These are phyloP conservation scores for Irpex sp. DNA, from an alignment of 1,284 basidiomycete genomes.

Conservation along the genomic window DNA sequence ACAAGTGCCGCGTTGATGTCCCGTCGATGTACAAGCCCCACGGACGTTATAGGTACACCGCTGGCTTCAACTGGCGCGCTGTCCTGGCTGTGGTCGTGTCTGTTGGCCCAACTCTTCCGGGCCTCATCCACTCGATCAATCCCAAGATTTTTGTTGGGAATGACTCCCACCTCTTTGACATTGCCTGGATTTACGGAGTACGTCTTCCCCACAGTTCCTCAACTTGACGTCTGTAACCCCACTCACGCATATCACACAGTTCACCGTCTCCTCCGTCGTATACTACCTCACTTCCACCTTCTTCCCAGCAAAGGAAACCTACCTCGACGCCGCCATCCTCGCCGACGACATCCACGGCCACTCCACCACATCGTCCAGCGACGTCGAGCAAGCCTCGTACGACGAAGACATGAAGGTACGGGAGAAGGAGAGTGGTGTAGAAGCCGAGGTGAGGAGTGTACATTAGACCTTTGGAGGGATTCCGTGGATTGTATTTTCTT, in stretches of 20 bases:
- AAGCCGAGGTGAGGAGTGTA: constrained; percentile 8
- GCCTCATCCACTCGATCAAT: constrained; percentile 63
- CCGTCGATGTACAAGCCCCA: constrained; percentile 66
- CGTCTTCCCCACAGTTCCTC: constrained; percentile 18
- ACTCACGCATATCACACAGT: constrained; percentile 21
- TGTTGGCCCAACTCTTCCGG: constrained; percentile 62
- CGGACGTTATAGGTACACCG: constrained; percentile 58
- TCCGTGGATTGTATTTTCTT: too few relatives aligned
- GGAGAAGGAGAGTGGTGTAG: not conserved
- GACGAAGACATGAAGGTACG: constrained; percentile 8
- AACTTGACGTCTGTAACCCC: not conserved
- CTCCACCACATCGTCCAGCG: not conserved
- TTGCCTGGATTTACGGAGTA: constrained; percentile 70
- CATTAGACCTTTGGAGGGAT: not conserved
- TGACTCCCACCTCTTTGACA: constrained; percentile 49
- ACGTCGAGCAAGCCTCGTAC: constrained; percentile 5
- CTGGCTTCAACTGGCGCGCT: constrained; percentile 70
- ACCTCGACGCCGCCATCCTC: constrained; percentile 40
- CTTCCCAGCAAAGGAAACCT: constrained; percentile 58
- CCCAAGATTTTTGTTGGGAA: constrained; percentile 48
- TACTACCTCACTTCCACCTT: constrained; percentile 47
- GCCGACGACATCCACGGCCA: constrained; percentile 14
- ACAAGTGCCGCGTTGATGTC: constrained; percentile 57
- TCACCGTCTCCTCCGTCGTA: constrained; percentile 34
- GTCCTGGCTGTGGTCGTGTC: constrained; percentile 56